phyloP scores from a whole-genome alignment of 257 asterid species.

The Voacanga thouarsii region DNA sequence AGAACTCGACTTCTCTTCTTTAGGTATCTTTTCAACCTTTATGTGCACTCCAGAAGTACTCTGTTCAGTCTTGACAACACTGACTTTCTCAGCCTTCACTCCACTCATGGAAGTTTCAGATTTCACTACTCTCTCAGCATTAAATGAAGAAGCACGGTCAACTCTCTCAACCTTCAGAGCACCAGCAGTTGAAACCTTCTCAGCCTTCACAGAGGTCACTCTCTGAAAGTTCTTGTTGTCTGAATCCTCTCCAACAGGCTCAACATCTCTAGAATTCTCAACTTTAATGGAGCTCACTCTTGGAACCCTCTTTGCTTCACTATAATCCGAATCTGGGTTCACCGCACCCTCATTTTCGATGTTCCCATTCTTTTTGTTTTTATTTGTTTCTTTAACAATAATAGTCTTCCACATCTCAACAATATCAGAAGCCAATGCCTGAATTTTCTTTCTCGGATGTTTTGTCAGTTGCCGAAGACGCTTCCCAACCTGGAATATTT shows the following conservation, averaged over 20 bases:
- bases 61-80: constrained; percentile 23
- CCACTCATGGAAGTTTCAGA: constrained; percentile 34
- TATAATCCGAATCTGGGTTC: constrained; percentile 33
- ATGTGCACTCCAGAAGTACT: constrained; percentile 24
- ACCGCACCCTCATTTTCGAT: constrained; percentile 33
- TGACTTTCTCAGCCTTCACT: constrained; percentile 30
- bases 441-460: constrained; percentile 72
- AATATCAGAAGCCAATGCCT: constrained; percentile 72
- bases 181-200: constrained; percentile 11
- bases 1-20: constrained; percentile 42
- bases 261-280: constrained; percentile 16
- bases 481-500: constrained; percentile 71
- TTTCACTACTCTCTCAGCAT: constrained; percentile 30
- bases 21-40: constrained; percentile 35
- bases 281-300: constrained; percentile 40
- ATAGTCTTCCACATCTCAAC: constrained; percentile 80
- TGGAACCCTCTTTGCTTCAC: constrained; percentile 32
- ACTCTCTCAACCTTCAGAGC: constrained; percentile 39
- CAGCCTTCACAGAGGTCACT: constrained; percentile 36
- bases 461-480: constrained; percentile 80
- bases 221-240: constrained; percentile 41
- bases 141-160: constrained; percentile 16
- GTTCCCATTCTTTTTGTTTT: constrained; percentile 46
- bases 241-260: constrained; percentile 31
- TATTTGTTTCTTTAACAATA: constrained; percentile 63